These are phyloP conservation scores for Senna tora DNA, from an alignment of 306 rosid genomes.

Conservation along the genomic window DNA sequence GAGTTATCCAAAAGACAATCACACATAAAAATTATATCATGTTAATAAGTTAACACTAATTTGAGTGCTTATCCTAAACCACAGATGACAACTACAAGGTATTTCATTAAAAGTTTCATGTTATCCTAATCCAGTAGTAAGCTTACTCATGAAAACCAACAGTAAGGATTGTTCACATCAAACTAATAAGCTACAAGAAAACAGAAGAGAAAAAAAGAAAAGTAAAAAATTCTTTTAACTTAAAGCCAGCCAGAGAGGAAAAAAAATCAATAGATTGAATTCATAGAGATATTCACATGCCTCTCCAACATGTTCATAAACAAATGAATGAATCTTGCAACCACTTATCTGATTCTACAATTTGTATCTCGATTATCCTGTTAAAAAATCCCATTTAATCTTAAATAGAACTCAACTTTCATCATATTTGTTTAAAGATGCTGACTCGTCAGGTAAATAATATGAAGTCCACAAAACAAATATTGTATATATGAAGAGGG, in stretches of 20 bases:
- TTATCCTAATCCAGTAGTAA: background rate
- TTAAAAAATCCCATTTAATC: background rate
- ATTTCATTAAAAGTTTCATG: too few species aligned
- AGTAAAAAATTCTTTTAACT: background rate
- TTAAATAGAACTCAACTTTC: background rate
- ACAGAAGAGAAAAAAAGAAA: background rate
- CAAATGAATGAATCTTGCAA: background rate
- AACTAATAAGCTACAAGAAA: background rate
- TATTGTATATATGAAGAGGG: too few species aligned
- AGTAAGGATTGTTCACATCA: background rate
- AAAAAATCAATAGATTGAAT: background rate
- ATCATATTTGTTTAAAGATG: background rate
- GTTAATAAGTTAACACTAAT: constrained; percentile 1
- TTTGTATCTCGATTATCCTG: background rate
- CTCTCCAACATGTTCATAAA: background rate
- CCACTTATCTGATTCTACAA: constrained; percentile 1
- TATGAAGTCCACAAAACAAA: constrained; percentile 1
- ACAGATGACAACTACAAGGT: background rate
- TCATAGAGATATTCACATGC: constrained; percentile 4
- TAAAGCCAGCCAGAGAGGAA: background rate
- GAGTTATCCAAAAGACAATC: background rate
- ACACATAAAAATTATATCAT: background rate
- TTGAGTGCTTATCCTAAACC: constrained; percentile 9
- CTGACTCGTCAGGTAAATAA: constrained; percentile 14
- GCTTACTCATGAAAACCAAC: background rate